Evolutionary conservation across 2,329 filamentous ascomycete species (phyloP).

Genomic region (Fusarium setosum): DNA sequence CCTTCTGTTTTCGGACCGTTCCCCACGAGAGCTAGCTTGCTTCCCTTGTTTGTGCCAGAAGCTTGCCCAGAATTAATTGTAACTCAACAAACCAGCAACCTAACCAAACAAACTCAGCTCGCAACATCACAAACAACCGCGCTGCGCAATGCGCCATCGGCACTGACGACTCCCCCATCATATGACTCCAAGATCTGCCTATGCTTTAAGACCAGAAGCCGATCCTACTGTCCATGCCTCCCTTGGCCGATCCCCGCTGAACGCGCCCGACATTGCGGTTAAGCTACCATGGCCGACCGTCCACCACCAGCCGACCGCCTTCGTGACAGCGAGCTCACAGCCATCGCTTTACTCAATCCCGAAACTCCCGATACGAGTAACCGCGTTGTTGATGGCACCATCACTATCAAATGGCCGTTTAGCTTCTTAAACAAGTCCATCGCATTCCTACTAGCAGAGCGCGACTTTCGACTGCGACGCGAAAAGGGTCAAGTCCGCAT

Average conservation of each 20-base stretch:
- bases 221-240: conserved; percentile 15
- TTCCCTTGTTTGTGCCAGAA: conserved; percentile 19
- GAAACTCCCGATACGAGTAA: conserved; percentile 54
- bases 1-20: conserved; percentile 28
- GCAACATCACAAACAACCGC: conserved; percentile 2
- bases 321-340: conserved; percentile 51
- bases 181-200: background rate
- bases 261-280: conserved; percentile 30
- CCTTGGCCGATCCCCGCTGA: conserved; percentile 13
- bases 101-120: conserved; percentile 7
- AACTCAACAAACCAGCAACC: conserved; percentile 13
- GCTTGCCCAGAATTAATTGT: conserved; percentile 28
- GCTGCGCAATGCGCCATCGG: conserved; percentile 13
- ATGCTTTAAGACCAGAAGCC: conserved; percentile 16
- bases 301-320: conserved; percentile 38
- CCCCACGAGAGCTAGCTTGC: conserved; percentile 34
- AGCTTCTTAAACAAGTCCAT: conserved; percentile 80
- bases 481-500: conserved; percentile 84
- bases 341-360: conserved; percentile 68
- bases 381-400: conserved; percentile 72
- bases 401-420: conserved; percentile 93
- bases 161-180: background rate
- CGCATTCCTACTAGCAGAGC: conserved; percentile 85
- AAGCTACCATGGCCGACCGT: conserved; percentile 41
- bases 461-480: conserved; percentile 83